Base-by-base conservation (phyloP, 257 asterid species). In the Solanum commersonii region DNA sequence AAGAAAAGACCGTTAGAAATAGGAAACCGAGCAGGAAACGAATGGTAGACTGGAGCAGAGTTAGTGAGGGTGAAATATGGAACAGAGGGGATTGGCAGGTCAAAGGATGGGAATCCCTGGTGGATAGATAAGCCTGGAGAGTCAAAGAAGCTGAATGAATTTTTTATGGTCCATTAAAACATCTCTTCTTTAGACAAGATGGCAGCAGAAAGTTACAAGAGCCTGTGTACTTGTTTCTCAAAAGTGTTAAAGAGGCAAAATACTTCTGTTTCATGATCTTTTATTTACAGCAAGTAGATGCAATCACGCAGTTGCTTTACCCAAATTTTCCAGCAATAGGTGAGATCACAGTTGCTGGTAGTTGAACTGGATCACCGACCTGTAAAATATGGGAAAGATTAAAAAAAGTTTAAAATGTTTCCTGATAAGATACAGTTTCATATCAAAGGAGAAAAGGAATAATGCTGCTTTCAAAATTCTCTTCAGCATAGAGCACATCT, bases 291-390 rank as follows among this genome's bases (percentile, higher is more conserved):
- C 3, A 29, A 29, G 31, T 49, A 82, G 29, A 29, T 31, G 70
- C 31, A 88, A 46, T 87, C 42, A 29, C 13, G 70, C 44, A 88
- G 46, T 87, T 29, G n/a, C 74, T 94, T 88, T 92, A 97, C 99
- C 98, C 98, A 90, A 90, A 91, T 34, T 92, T 92, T 87, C 90
- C 89, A 89, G 99, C 99, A 88, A 92, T 88, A 49, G 95, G 89
- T 52, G 99, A 97, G 86, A 94, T 94, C 56, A 97, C 99, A 38
- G 99, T 97, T 83, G 99, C 99, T 33, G 99, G 99, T 93, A 96
- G 91, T 92, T 97, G 99, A 87, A 95, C 96, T 83, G 99, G 99
- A 93, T 97, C 99, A 84, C 99, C 99, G 20, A 97, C 99, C 99
- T 96, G 84, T 88, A 88, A 42, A 42, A 83, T 87, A 90, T 86